These are phyloP conservation scores for Euphorbia peplus DNA, from an alignment of 345 rosid species.

Conservation along the genomic window DNA sequence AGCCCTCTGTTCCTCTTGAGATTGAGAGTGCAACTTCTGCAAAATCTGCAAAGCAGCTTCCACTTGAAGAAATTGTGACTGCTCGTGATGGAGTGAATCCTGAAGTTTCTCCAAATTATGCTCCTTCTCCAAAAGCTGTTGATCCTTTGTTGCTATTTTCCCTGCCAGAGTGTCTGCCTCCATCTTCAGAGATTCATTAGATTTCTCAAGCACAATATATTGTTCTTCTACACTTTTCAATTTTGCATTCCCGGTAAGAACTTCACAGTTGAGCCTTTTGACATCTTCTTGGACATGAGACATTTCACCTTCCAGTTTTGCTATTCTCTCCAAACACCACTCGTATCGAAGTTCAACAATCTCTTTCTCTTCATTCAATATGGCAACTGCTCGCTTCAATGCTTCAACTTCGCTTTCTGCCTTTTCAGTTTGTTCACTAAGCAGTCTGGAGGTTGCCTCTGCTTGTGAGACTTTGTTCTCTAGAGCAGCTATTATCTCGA, in stretches of 20 bases:
- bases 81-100: constrained; percentile 51
- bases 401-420: constrained; percentile 28
- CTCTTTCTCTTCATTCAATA: constrained; percentile 26
- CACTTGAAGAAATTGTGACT: constrained; percentile 52
- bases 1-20: constrained; percentile 35
- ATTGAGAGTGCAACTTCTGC: constrained; percentile 32
- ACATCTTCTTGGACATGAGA: constrained; percentile 29
- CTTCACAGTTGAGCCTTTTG: constrained; percentile 20
- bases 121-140: constrained; percentile 62
- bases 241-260: constrained; percentile 21
- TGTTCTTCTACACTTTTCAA: constrained; percentile 23
- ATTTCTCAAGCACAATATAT: constrained; percentile 46
- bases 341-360: constrained; percentile 22
- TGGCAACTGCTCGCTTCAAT: constrained; percentile 20
- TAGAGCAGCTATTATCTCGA: constrained; percentile 22
- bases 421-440: constrained; percentile 21
- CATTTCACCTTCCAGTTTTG: constrained; percentile 21
- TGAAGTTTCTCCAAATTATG: constrained; percentile 26
- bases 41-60: constrained; percentile 51
- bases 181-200: constrained; percentile 42
- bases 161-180: constrained; percentile 26
- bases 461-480: constrained; percentile 45
- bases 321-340: constrained; percentile 25
- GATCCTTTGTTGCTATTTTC: constrained; percentile 49
- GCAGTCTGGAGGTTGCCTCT: constrained; percentile 49